Evolutionary conservation across 331 rosid genomes (phyloP), one percentile per base, ranked within the genome.

Genomic region (Cydonia oblonga): DNA sequence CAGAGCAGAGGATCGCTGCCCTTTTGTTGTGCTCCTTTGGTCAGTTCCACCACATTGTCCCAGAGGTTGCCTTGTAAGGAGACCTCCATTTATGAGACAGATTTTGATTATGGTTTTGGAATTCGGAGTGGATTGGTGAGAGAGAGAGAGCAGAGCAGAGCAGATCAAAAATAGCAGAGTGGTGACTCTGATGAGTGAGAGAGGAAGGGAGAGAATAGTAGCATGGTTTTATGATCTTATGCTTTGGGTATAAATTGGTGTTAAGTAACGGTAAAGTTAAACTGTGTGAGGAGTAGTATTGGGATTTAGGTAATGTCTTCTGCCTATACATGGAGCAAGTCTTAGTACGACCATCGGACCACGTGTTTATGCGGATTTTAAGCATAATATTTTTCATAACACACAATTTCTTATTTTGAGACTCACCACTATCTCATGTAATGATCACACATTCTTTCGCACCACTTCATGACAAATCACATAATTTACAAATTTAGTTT

Each of bases 1-100:
- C 99, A 95, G 22, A 53, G 82, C 76, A 91, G 81, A 77, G 99
- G 99, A 75, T 95, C 97, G 60, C 84, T 75, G 8, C 91, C 93
- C 74, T 88, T 86, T 71, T 75, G 85, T 82, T 95, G 97, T 42
- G 97, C 97, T 69, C 63, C 88, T 79, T 82, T 86, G 13, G 91
- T 95, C 40, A 86, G 74, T 79, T 89, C 93, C 57, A 80, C 75
- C 69, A 89, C 95, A 25, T 83, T 78, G 78, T 84, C 86, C 87
- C 90, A 84, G 20, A 73, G 23, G 54, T 78, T 65, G 56, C 26
- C 23, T 16, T 59, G 63, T 7, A 66, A 32, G 66, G 84, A 80
- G 20, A 75, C 82, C 74, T 75, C 92, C 93, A 89, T 90, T 57
- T 62, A 52, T 40, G 65, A 62, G 74, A 79, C 78, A 72, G 76